Evolutionary conservation across 176 grass and related monocot genomes (phyloP).

Genomic region (Puya raimondii): DNA sequence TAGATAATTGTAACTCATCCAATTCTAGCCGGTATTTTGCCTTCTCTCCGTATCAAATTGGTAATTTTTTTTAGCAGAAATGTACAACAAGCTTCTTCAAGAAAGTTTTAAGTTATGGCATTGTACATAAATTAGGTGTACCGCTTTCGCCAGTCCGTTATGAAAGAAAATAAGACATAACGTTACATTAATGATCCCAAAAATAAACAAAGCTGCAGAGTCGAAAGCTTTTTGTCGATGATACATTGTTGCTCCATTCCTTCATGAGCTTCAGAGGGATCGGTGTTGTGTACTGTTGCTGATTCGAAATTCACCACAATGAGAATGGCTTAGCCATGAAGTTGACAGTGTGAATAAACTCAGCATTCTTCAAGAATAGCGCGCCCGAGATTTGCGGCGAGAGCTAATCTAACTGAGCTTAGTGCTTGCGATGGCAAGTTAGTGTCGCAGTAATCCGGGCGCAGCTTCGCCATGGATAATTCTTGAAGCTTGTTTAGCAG

Average conservation of each 20-base stretch:
- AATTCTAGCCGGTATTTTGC: no score
- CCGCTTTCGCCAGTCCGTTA: background rate
- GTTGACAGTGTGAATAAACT: slow-evolving; percentile 7
- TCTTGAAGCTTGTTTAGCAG: slow-evolving; percentile 89
- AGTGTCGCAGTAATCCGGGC: slow-evolving; percentile 52
- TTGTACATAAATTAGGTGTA: background rate
- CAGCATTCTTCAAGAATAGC: slow-evolving; percentile 71
- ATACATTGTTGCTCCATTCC: background rate
- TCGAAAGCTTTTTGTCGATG: background rate
- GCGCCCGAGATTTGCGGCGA: slow-evolving; percentile 63
- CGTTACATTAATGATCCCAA: background rate
- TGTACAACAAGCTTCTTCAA: background rate
- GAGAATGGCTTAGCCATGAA: background rate
- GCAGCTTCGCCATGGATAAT: slow-evolving; percentile 62
- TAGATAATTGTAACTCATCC: no score
- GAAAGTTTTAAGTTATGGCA: background rate
- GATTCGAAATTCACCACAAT: background rate
- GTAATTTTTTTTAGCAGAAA: no score
- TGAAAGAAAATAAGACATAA: background rate
- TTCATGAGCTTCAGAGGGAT: background rate
- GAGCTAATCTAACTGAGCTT: slow-evolving; percentile 54
- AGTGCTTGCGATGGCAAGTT: slow-evolving; percentile 44
- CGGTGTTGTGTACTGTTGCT: background rate
- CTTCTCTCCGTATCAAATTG: no score
- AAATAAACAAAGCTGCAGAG: background rate